phyloP scores from a whole-genome alignment of 441 rosid species.

The Eutrema salsugineum region DNA sequence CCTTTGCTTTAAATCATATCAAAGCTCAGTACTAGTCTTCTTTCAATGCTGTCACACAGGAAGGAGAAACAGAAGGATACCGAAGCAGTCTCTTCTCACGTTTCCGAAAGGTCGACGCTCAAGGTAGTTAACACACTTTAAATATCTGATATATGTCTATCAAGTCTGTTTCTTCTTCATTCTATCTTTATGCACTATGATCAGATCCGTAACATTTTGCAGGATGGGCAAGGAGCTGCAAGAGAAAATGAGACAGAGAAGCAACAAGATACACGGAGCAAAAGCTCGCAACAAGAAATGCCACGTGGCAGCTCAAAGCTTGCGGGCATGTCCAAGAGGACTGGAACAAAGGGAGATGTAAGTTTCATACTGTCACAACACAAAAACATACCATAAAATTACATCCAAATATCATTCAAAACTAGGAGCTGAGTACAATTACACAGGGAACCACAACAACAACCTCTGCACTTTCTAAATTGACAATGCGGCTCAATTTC shows the following conservation, averaged over 20 bases:
- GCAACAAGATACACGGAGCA: slow-evolving; percentile 36
- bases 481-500: slow-evolving; percentile 75
- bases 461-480: slow-evolving; percentile 64
- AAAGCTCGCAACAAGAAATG: slow-evolving; percentile 44
- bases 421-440: slow-evolving; percentile 13
- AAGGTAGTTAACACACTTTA: slow-evolving; percentile 67
- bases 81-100: slow-evolving; percentile 32
- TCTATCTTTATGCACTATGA: background rate
- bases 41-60: slow-evolving; percentile 39
- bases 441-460: slow-evolving; percentile 59
- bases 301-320: slow-evolving; percentile 33
- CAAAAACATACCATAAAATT: background rate
- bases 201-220: background rate
- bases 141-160: background rate
- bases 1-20: background rate
- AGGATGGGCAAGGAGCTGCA: slow-evolving; percentile 39
- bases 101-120: slow-evolving; percentile 41
- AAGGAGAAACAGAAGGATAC: slow-evolving; percentile 48
- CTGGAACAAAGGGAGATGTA: slow-evolving; percentile 71
- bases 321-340: slow-evolving; percentile 44
- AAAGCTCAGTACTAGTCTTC: slow-evolving; percentile 1
- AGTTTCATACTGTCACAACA: slow-evolving; percentile 19
- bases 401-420: background rate
- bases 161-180: background rate
- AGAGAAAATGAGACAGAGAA: slow-evolving; percentile 37